phyloP scores from a whole-genome alignment of 371 early-diverging fungal genomes.

The Syncephalastrum contaminatum region DNA sequence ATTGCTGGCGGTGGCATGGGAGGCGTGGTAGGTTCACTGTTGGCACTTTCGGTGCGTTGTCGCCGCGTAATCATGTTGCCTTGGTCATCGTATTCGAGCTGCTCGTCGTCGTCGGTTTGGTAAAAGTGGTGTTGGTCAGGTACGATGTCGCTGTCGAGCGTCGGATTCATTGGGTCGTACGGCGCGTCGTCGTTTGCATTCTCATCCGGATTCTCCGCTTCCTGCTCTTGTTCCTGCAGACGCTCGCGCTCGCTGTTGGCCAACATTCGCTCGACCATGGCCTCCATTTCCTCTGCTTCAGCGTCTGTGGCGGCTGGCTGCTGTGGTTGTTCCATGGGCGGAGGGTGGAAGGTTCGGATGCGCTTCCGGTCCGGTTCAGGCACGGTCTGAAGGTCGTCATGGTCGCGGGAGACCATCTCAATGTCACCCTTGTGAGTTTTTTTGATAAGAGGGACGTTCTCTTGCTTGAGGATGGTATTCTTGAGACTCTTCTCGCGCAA shows the following conservation, averaged over 20 bases:
- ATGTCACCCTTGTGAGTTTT: conserved; percentile 80
- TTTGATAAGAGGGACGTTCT: conserved; percentile 58
- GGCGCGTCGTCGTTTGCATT: too few species aligned
- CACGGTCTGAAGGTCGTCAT: background rate
- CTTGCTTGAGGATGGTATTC: conserved; percentile 58
- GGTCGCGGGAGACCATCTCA: conserved; percentile 35
- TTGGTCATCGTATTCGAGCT: conserved; percentile 21
- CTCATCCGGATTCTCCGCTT: too few species aligned
- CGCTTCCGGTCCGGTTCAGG: conserved; percentile 1
- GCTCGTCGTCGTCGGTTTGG: conserved; percentile 10
- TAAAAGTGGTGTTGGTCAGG: background rate
- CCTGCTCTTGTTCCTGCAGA: too few species aligned
- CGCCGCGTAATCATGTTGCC: conserved; percentile 14
- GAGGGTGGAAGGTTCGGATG: conserved; percentile 1
- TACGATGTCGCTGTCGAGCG: too few species aligned
- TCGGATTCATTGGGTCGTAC: too few species aligned
- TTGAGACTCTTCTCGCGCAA: conserved; percentile 62
- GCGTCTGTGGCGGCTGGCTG: too few species aligned
- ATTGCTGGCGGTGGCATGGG: conserved; percentile 4
- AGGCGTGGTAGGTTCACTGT: conserved; percentile 8
- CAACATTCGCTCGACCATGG: too few species aligned
- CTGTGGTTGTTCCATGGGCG: background rate
- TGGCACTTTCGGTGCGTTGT: conserved; percentile 13
- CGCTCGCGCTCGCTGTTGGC: too few species aligned
- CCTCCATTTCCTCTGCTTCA: too few species aligned